A percentile compares a stretch with the other conserved stretches of the same genome.
Evolutionary conservation across 2,329 filamentous ascomycete species (phyloP).

Genomic region (Exophiala spinifera): DNA sequence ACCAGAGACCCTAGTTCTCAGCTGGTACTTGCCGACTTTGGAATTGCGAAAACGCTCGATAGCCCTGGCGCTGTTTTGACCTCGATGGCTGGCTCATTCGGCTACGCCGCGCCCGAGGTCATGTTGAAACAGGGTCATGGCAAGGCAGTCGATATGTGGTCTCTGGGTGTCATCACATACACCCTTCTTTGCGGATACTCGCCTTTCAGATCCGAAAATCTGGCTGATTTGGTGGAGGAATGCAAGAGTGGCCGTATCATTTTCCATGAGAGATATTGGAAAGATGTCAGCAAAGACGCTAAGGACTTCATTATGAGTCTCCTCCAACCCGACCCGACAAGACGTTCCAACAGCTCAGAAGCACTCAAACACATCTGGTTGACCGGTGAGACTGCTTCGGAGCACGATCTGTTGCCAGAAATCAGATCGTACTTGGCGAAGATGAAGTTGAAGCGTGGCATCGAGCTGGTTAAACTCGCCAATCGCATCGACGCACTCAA

Average conservation of each 20-base stretch:
- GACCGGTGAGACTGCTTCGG: slow-evolving; percentile 82
- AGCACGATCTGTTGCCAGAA: slow-evolving; percentile 96
- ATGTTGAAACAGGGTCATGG: slow-evolving; percentile 98
- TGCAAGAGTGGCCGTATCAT: slow-evolving; percentile 79
- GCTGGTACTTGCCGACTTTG: slow-evolving; percentile 92
- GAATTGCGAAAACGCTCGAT: slow-evolving; percentile 97
- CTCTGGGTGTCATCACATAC: slow-evolving; percentile 96
- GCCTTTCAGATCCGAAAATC: slow-evolving; percentile 91
- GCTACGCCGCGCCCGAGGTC: slow-evolving; percentile 94
- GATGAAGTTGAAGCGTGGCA: slow-evolving; percentile 84
- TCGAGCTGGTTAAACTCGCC: slow-evolving; percentile 92
- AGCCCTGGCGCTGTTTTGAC: slow-evolving; percentile 86
- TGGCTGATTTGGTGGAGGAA: slow-evolving; percentile 91
- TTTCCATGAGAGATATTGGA: slow-evolving; percentile 98
- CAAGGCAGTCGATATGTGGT: slow-evolving; percentile 99
- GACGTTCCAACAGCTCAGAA: slow-evolving; percentile 75
- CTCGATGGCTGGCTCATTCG: slow-evolving; percentile 98
- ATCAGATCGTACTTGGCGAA: slow-evolving; percentile 92
- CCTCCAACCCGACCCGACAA: slow-evolving; percentile 72
- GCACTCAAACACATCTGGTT: slow-evolving; percentile 84
- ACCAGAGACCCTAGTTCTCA: slow-evolving; percentile 73
- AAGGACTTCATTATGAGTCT: slow-evolving; percentile 89
- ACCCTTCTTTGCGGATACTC: slow-evolving; percentile 97
- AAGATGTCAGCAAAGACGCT: slow-evolving; percentile 89
- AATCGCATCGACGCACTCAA: slow-evolving; percentile 95